Conservation (phyloP, 345 rosid genomes). For the Linum tenue region DNA sequence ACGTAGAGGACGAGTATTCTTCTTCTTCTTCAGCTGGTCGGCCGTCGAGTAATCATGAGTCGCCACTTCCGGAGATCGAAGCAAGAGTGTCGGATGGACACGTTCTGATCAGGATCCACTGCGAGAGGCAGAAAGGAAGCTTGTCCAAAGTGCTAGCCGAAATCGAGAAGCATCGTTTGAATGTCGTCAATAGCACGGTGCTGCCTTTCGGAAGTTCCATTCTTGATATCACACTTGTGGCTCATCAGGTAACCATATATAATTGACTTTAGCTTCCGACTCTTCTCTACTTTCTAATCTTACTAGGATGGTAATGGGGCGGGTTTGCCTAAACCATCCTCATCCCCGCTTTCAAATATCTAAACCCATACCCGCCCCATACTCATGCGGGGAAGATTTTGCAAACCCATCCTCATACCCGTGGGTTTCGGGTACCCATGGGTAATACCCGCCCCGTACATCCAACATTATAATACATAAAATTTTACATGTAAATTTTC, state of each 20-base stretch:
- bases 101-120: conserved; percentile 54
- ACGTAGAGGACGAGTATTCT: background rate
- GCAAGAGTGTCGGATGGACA: conserved; percentile 46
- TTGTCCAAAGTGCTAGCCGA: conserved; percentile 30
- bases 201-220: conserved; percentile 56
- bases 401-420: too few species aligned
- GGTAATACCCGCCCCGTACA: too few species aligned
- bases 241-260: conserved; percentile 18
- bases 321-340: too few species aligned
- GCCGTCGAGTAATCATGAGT: background rate
- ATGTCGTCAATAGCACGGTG: conserved; percentile 30
- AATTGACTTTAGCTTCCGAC: background rate
- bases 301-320: too few species aligned
- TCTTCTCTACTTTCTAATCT: background rate
- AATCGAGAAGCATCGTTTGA: conserved; percentile 42
- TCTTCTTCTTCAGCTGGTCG: background rate
- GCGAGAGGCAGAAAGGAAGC: conserved; percentile 42
- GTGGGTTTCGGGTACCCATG: too few species aligned
- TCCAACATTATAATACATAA: too few species aligned
- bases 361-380: too few species aligned
- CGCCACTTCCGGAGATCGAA: conserved; percentile 51
- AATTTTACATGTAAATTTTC: too few species aligned
- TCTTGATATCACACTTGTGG: conserved; percentile 53
- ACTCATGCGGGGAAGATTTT: too few species aligned
- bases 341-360: too few species aligned